phyloP scores from a whole-genome alignment of 1,284 basidiomycete species.

The Tilletia caries region DNA sequence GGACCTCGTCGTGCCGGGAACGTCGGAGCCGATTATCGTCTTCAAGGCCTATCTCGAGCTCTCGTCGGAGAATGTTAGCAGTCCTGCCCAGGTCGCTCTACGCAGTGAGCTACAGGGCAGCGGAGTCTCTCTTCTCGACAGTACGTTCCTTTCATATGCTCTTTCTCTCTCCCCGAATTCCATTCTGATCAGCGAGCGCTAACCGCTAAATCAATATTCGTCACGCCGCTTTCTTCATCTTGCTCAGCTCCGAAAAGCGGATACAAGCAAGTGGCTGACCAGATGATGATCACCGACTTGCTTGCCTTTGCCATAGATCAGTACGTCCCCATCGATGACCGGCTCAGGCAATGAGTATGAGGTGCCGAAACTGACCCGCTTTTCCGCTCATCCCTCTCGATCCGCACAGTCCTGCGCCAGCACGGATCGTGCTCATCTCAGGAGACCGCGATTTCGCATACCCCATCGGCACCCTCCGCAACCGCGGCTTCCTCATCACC shows the following conservation, averaged over 20 bases:
- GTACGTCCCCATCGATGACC: not conserved
- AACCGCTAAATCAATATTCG: too few relatives aligned
- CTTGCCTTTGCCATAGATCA: constrained; percentile 45
- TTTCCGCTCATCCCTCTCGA: not conserved
- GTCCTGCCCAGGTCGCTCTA: constrained; percentile 33
- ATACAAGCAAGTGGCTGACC: constrained; percentile 45
- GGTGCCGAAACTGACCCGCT: too few relatives aligned
- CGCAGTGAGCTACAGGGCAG: constrained; percentile 46
- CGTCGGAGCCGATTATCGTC: constrained; percentile 32
- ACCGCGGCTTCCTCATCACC: constrained; percentile 39
- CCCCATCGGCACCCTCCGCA: constrained; percentile 40
- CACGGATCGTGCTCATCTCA: constrained; percentile 41
- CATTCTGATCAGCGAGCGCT: not conserved
- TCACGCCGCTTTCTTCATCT: too few relatives aligned
- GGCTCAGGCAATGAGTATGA: too few relatives aligned
- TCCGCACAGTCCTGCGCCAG: constrained; percentile 26
- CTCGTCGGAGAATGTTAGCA: constrained; percentile 30
- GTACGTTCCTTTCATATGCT: not conserved
- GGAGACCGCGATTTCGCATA: constrained; percentile 49
- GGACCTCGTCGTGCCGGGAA: constrained; percentile 19
- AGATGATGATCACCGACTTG: constrained; percentile 48
- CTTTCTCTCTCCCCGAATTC: not conserved
- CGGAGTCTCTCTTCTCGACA: constrained; percentile 46
- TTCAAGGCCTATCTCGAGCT: constrained; percentile 49
- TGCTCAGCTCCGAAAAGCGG: constrained; percentile 36